Evolutionary conservation across 345 rosid genomes (phyloP), one percentile per base, ranked within the genome.

Genomic region (Euphorbia tirucalli): DNA sequence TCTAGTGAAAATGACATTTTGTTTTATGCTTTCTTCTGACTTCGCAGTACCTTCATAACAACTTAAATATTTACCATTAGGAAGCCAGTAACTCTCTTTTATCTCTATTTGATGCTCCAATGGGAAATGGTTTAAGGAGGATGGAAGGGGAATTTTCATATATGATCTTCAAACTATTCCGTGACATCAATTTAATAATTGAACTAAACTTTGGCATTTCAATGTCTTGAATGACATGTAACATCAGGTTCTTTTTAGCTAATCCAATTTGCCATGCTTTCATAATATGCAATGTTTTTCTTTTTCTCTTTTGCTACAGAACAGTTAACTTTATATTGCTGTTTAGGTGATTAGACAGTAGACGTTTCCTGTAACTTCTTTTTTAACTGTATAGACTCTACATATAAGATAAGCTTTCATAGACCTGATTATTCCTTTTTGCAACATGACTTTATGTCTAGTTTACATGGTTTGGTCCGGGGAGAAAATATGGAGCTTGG

Each of bases 401-500:
- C 25, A 27, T 56, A 46, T 43, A 43, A n/a, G 44, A 57, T 48
- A 55, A 9, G 39, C 1, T 44, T 16, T 48, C 35, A 66, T 24
- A 5, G 43, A 66, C 25, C 25, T 15, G 13, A 46, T 69, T 28
- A 15, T 55, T 52, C 28, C 72, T 71, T 22, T n/a, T 35, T 71
- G 27, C 56, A 25, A 3, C 35, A 2, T 71, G 7, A 61, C 74
- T 25, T 67, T 74, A 21, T 68, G 66, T 37, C 68, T 82, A 94
- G 98, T 74, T 85, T 94, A 81, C 98, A 94, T 69, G 98, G 98
- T 21, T 74, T 94, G 82, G 93, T 94, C 64, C 97, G 97, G 56
- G 97, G 97, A 61, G 98, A 94, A 35, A 87, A 92, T 65, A 94
- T 94, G 98, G 98, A 94, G 85, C 98, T 94, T 68, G 98, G 98